phyloP scores from a whole-genome alignment of 768 basidiomycete species.

The Termitomyces sp. region DNA sequence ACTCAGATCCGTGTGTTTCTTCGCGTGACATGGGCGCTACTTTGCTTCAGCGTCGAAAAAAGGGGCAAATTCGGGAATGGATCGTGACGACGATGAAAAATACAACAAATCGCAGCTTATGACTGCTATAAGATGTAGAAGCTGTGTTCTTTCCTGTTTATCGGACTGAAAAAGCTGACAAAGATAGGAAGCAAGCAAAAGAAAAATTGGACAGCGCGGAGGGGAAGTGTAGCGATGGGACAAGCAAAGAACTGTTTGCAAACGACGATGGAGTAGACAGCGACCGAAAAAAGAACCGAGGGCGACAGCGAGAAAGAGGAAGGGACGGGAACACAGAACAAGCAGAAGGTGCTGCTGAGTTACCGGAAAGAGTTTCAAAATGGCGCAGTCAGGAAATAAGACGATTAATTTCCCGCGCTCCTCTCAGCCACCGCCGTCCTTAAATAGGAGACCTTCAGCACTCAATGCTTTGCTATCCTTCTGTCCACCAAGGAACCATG shows the following conservation, averaged over 20 bases:
- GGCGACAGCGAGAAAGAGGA: slow-evolving; percentile 26
- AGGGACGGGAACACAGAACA: slow-evolving; percentile 7
- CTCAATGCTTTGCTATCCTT: slow-evolving; percentile 3
- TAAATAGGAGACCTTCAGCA: slow-evolving; percentile 8
- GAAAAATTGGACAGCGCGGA: slow-evolving; percentile 16
- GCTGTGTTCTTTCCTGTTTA: slow-evolving; percentile 13
- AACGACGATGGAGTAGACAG: slow-evolving; percentile 34
- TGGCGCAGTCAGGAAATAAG: slow-evolving; percentile 28
- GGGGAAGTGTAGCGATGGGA: slow-evolving; percentile 17
- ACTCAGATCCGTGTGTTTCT: slow-evolving; percentile 36
- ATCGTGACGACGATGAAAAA: slow-evolving; percentile 15
- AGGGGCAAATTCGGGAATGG: slow-evolving; percentile 14
- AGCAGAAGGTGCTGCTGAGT: slow-evolving; percentile 11
- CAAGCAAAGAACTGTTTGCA: slow-evolving; percentile 30
- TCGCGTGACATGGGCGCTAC: slow-evolving; percentile 33
- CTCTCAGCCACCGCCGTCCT: slow-evolving; percentile 13
- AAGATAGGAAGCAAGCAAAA: slow-evolving; percentile 13
- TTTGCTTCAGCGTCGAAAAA: neutral
- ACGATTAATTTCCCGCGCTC: slow-evolving; percentile 29
- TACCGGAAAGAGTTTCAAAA: slow-evolving; percentile 25
- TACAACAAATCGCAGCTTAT: slow-evolving; percentile 3
- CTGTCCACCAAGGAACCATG: neutral
- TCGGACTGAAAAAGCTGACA: slow-evolving; percentile 12
- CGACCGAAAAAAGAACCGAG: slow-evolving; percentile 26
- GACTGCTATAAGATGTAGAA: slow-evolving; percentile 2